Evolutionary conservation across 352 stramenopile genomes (phyloP).

Genomic region (Globisporangium solare): DNA sequence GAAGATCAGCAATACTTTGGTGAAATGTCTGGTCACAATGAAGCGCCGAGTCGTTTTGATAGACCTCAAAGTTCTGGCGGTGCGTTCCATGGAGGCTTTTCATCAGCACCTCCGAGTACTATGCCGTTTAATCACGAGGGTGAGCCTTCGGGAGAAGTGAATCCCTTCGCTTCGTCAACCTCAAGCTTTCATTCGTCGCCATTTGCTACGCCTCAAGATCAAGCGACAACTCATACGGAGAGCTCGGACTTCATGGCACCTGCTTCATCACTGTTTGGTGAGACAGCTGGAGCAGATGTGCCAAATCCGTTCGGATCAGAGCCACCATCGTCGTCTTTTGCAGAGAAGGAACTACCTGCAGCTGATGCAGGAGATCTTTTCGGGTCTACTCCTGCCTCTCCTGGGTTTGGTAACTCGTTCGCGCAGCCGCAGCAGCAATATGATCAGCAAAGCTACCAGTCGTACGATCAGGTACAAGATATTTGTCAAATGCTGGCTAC

Average conservation of each 20-base stretch:
- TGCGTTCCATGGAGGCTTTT: conserved; percentile 16
- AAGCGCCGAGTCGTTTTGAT: conserved; percentile 21
- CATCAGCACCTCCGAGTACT: conserved; percentile 10
- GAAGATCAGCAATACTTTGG: conserved; percentile 29
- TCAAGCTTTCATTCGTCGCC: conserved; percentile 12
- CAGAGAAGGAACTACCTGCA: conserved; percentile 47
- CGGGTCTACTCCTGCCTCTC: conserved; percentile 28
- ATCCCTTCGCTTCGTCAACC: conserved; percentile 39
- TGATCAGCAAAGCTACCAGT: conserved; percentile 27
- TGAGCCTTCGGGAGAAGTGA: conserved; percentile 24
- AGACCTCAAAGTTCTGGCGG: conserved; percentile 23
- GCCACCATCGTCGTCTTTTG: conserved; percentile 18
- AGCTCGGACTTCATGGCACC: conserved; percentile 25
- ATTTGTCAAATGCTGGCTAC: not conserved
- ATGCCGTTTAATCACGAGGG: conserved; percentile 21
- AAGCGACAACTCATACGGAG: not conserved
- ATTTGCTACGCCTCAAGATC: conserved; percentile 11
- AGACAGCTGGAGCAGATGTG: conserved; percentile 33
- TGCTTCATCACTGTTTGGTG: conserved; percentile 60
- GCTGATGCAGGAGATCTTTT: conserved; percentile 60
- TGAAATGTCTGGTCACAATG: conserved; percentile 18
- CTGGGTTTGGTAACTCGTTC: conserved; percentile 32
- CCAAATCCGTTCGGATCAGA: conserved; percentile 43
- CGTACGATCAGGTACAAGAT: conserved; percentile 30
- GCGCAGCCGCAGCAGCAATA: conserved; percentile 21